phyloP scores from a whole-genome alignment of 2,329 filamentous ascomycete species.

The Leptographium flavum region DNA sequence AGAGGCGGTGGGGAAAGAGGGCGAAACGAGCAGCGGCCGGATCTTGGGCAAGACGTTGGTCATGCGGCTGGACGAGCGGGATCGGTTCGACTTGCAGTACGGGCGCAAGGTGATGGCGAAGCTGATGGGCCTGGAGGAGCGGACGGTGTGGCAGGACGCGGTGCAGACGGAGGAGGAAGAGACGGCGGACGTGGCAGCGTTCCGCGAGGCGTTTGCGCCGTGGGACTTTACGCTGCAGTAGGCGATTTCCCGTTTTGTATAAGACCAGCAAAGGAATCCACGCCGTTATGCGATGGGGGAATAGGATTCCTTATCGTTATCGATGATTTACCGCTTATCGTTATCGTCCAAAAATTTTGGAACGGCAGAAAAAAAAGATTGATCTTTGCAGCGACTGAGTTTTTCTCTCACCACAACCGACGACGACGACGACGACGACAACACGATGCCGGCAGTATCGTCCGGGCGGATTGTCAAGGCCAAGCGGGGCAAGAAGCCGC shows the following conservation, averaged over 20 bases:
- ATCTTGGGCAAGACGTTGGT: conserved; percentile 57
- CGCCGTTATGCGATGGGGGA: too few species aligned
- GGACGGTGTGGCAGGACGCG: conserved; percentile 78
- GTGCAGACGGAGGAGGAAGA: conserved; percentile 67
- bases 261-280: too few species aligned
- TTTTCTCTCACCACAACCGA: too few species aligned
- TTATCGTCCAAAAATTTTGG: too few species aligned
- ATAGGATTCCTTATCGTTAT: too few species aligned
- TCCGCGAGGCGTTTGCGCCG: conserved; percentile 67
- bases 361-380: conserved; percentile 11
- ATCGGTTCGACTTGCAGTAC: conserved; percentile 83
- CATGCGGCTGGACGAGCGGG: conserved; percentile 55
- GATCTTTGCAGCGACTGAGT: too few species aligned
- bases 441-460: conserved; percentile 44
- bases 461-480: conserved; percentile 56
- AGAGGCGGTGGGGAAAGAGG: not conserved
- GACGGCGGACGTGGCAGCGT: conserved; percentile 58
- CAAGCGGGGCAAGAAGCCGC: conserved; percentile 50
- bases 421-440: too few species aligned
- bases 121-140: conserved; percentile 58
- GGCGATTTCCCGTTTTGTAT: too few species aligned
- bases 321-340: not conserved
- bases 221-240: conserved; percentile 66
- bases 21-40: too few species aligned
- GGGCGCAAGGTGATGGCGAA: conserved; percentile 79